Percentiles rank a stretch among this genome's conserved stretches.
These are phyloP conservation scores for Phytophthora pini DNA, from an alignment of 352 stramenopile species.

Conservation along the genomic window DNA sequence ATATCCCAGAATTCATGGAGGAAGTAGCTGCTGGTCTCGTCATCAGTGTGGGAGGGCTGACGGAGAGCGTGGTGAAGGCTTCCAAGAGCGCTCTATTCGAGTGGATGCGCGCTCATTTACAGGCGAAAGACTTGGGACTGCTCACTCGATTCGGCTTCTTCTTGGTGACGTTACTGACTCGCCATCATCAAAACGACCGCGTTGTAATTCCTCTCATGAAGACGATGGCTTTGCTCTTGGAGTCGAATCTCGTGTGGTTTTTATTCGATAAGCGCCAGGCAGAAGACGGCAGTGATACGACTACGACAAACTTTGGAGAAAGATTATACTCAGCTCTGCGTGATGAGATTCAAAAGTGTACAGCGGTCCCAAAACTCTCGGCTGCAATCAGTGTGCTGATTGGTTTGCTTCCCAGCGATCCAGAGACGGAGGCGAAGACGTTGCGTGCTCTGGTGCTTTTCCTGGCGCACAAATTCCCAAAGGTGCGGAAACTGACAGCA, in stretches of 20 bases:
- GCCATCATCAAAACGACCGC: slow-evolving; percentile 75
- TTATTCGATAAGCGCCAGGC: slow-evolving; percentile 55
- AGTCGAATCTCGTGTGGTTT: slow-evolving; percentile 62
- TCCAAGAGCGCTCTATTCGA: slow-evolving; percentile 70
- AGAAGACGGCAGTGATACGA: slow-evolving; percentile 24
- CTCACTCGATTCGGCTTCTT: slow-evolving; percentile 73
- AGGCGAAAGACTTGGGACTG: slow-evolving; percentile 69
- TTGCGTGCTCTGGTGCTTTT: slow-evolving; percentile 81
- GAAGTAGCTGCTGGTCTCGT: slow-evolving; percentile 90
- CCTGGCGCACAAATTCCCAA: slow-evolving; percentile 85
- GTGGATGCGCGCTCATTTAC: slow-evolving; percentile 58
- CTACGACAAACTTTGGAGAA: slow-evolving; percentile 59
- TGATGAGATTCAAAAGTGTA: slow-evolving; percentile 72
- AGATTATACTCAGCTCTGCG: slow-evolving; percentile 68
- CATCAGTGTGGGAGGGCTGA: slow-evolving; percentile 95
- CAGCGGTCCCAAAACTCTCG: slow-evolving; percentile 67
- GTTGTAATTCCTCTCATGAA: slow-evolving; percentile 91
- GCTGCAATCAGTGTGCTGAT: slow-evolving; percentile 76
- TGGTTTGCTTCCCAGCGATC: slow-evolving; percentile 72
- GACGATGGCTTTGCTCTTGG: slow-evolving; percentile 78
- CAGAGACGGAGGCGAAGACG: slow-evolving; percentile 54
- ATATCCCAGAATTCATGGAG: slow-evolving; percentile 89
- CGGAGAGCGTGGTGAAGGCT: slow-evolving; percentile 93
- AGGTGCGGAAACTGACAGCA: slow-evolving; percentile 83
- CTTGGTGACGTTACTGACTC: slow-evolving; percentile 66